Evolutionary conservation across 768 basidiomycete species (phyloP).

Genomic region (Serpula lacrymans): DNA sequence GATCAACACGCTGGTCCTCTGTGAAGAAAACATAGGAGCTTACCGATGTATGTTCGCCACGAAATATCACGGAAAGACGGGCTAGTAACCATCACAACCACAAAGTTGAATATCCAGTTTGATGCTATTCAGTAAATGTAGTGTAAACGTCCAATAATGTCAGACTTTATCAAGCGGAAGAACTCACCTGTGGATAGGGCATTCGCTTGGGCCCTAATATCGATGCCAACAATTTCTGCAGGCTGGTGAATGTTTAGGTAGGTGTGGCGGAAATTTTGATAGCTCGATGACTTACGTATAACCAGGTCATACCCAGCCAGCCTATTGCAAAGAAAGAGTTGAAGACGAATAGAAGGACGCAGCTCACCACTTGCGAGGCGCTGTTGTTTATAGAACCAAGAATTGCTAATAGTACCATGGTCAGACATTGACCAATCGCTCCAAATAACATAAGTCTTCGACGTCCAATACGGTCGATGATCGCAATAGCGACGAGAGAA

Average conservation of each 20-base stretch:
- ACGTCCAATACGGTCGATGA: conserved; percentile 47
- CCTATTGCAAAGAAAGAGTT: conserved; percentile 35
- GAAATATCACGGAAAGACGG: conserved; percentile 10
- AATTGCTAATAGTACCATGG: conserved; percentile 27
- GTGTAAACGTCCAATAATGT: neutral
- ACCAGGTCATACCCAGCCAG: conserved; percentile 36
- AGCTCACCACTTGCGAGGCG: conserved; percentile 20
- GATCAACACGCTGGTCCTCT: too few species aligned
- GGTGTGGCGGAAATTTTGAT: neutral
- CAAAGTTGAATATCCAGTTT: conserved; percentile 12
- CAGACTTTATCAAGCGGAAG: neutral
- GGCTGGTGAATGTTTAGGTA: conserved; percentile 10
- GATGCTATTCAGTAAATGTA: conserved; percentile 2
- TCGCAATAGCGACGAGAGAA: conserved; percentile 46
- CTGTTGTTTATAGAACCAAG: conserved; percentile 17
- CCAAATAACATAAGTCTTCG: conserved; percentile 45
- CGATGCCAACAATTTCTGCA: conserved; percentile 27
- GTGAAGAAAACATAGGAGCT: too few species aligned
- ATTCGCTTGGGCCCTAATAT: conserved; percentile 26
- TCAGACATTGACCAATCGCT: conserved; percentile 30
- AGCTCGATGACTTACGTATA: conserved; percentile 20
- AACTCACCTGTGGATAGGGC: conserved; percentile 22
- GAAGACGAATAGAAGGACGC: conserved; percentile 30
- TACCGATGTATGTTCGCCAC: conserved; percentile 8
- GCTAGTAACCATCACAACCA: conserved; percentile 9